Base-by-base conservation (phyloP, 2,329 filamentous ascomycete genomes). In the Aspergillus caelatus region DNA sequence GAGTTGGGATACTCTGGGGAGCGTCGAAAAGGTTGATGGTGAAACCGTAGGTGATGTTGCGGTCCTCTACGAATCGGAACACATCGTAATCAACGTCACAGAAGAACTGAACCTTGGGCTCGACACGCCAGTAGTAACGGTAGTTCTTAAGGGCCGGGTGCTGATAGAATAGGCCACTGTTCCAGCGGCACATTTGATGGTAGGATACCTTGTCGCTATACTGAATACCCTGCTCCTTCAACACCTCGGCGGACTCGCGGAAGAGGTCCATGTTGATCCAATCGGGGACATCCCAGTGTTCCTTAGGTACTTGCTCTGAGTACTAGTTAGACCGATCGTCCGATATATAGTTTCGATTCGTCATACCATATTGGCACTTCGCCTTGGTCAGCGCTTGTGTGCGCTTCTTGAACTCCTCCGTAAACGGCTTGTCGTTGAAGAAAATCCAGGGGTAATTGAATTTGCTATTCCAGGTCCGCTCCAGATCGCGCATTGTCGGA, bases 391-490 rank as follows among this genome's bases (percentile, higher is more conserved):
- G 89, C 32, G 89, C 92, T 66, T 86, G 84, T 0, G 94, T 98
- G 78, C 86, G 88, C 72, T 82, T 83, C 81, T 96, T 98, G 83
- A 99, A 99, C 72, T 98, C 94, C 19, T 95, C 91, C 3, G 91
- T 89, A 75, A 99, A 99, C 19, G 92, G 92, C 58, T 92, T 89
- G 74, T 99, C 94, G 80, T 99, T 99, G 85, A 99, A 96, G 78
- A 99, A 99, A 10, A 93, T 97, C 93, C 95, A 99, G 0, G 95
- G 95, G 76, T 99, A 99, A 83, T 99, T 99, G 87, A 98, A 99
- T 76, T 99, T 99, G 84, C 88, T 84, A 75, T 99, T 99, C 93
- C 94, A 99, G 1, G 94, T 98, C 68, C 91, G 84, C 81, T 99
- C 95, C 64, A 99, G 85, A 74, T 99, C 94, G 61, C 81, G 80